Percentiles rank a stretch among this genome's conserved stretches.
Evolutionary conservation across 2,329 filamentous ascomycete species (phyloP).

Genomic region (Graphilbum sp.): DNA sequence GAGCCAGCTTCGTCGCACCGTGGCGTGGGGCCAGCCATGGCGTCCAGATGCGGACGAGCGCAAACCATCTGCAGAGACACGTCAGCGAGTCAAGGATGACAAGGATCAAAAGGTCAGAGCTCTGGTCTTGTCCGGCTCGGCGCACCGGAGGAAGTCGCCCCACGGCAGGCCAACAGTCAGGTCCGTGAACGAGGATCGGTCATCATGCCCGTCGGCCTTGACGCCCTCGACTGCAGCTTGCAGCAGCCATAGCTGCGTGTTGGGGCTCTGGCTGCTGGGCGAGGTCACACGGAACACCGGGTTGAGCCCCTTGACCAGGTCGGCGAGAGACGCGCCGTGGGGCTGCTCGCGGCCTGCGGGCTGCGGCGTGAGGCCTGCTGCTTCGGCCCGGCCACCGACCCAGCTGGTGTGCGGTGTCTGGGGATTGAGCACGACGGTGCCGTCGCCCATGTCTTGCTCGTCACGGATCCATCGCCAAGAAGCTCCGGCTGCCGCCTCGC

Average conservation of each 20-base stretch:
- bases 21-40: slow-evolving; percentile 87
- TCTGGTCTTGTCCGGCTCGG: too few relatives aligned
- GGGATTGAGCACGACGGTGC: slow-evolving; percentile 37
- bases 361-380: too few relatives aligned
- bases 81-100: background rate
- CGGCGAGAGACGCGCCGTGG: slow-evolving; percentile 5
- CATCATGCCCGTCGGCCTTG: slow-evolving; percentile 22
- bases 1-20: slow-evolving; percentile 46
- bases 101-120: too few relatives aligned
- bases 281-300: slow-evolving; percentile 35
- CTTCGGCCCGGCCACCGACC: background rate
- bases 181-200: slow-evolving; percentile 34
- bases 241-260: slow-evolving; percentile 56
- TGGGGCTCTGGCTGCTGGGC: slow-evolving; percentile 47
- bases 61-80: slow-evolving; percentile 44
- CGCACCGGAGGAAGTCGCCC: slow-evolving; percentile 35
- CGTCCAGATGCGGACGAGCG: slow-evolving; percentile 60
- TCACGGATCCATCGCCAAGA: slow-evolving; percentile 65
- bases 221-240: slow-evolving; percentile 21
- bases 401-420: slow-evolving; percentile 10
- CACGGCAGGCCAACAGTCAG: slow-evolving; percentile 48
- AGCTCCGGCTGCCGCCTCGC: slow-evolving; percentile 43
- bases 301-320: slow-evolving; percentile 42
- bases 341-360: too few relatives aligned
- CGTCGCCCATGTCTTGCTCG: slow-evolving; percentile 45